Evolutionary conservation across 768 basidiomycete species (phyloP).

Genomic region (Phaffia tasmanica): DNA sequence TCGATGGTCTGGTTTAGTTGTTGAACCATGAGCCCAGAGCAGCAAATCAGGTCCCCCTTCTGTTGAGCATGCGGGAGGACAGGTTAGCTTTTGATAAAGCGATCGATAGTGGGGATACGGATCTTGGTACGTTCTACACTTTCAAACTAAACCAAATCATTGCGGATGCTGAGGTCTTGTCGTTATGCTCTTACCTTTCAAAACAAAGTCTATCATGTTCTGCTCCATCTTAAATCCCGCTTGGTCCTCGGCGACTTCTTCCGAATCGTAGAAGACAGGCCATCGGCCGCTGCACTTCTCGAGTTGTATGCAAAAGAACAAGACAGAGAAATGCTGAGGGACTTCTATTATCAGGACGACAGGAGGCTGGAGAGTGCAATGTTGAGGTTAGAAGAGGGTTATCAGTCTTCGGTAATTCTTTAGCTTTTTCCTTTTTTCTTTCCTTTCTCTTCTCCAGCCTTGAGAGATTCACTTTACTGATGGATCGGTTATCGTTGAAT

Average conservation of each 20-base stretch:
- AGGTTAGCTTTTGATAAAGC: conserved; percentile 75
- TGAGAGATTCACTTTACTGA: background rate
- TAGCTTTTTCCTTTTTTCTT: background rate
- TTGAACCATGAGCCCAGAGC: conserved; percentile 82
- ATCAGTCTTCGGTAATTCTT: conserved; percentile 49
- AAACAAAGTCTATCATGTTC: conserved; percentile 72
- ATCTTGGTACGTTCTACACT: conserved; percentile 57
- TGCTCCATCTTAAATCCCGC: conserved; percentile 73
- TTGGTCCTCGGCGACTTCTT: conserved; percentile 85
- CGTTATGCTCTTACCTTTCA: background rate
- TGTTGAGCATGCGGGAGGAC: conserved; percentile 90
- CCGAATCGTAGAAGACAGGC: conserved; percentile 69
- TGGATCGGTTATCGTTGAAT: background rate
- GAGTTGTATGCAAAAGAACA: conserved; percentile 51
- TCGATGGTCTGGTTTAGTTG: conserved; percentile 44
- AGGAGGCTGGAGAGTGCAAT: conserved; percentile 83
- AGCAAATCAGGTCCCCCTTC: conserved; percentile 84
- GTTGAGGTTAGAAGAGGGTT: conserved; percentile 74
- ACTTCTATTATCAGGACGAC: conserved; percentile 98
- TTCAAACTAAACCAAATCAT: background rate
- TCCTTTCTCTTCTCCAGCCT: background rate
- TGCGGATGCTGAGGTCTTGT: background rate
- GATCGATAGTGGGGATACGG: conserved; percentile 87
- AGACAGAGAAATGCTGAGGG: conserved; percentile 78
- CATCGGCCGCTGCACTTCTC: conserved; percentile 30